Evolutionary conservation across 1,284 basidiomycete genomes (phyloP).

Genomic region (Austroboletus novae-zelandiae): DNA sequence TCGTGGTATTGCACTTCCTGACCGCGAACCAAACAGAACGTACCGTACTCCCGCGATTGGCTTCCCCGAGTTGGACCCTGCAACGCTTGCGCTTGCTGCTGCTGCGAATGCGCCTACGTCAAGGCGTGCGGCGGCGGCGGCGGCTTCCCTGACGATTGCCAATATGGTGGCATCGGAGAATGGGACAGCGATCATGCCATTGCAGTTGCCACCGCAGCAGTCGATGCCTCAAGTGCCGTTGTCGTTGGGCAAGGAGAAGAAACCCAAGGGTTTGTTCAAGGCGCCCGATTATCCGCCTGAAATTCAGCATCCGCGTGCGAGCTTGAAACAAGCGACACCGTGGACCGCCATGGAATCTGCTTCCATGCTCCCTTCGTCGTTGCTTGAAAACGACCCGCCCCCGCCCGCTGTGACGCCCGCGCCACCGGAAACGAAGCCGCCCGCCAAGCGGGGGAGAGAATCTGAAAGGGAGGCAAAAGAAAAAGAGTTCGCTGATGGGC

Average conservation of each 20-base stretch:
- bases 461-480: constrained; percentile 78
- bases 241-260: constrained; percentile 57
- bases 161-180: constrained; percentile 85
- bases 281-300: constrained; percentile 55
- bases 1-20: constrained; percentile 86
- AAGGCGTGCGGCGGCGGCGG: constrained; percentile 80
- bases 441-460: constrained; percentile 65
- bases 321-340: constrained; percentile 52
- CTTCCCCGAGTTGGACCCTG: constrained; percentile 75
- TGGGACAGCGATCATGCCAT: constrained; percentile 55
- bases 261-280: constrained; percentile 70
- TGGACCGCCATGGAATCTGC: constrained; percentile 66
- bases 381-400: constrained; percentile 55
- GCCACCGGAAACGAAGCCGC: constrained; percentile 45
- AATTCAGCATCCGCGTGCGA: constrained; percentile 60
- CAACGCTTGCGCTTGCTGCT: constrained; percentile 59
- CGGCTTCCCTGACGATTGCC: constrained; percentile 76
- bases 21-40: constrained; percentile 91
- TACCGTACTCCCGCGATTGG: constrained; percentile 85
- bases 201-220: constrained; percentile 46
- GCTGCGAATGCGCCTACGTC: constrained; percentile 66
- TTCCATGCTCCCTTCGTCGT: constrained; percentile 48
- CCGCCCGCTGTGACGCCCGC: constrained; percentile 30
- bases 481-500: constrained; percentile 75
- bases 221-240: constrained; percentile 35